Percentiles rank a stretch among this genome's conserved stretches.
These are phyloP conservation scores for Botrytis aclada DNA, from an alignment of 2,329 filamentous ascomycete genomes.

Conservation along the genomic window DNA sequence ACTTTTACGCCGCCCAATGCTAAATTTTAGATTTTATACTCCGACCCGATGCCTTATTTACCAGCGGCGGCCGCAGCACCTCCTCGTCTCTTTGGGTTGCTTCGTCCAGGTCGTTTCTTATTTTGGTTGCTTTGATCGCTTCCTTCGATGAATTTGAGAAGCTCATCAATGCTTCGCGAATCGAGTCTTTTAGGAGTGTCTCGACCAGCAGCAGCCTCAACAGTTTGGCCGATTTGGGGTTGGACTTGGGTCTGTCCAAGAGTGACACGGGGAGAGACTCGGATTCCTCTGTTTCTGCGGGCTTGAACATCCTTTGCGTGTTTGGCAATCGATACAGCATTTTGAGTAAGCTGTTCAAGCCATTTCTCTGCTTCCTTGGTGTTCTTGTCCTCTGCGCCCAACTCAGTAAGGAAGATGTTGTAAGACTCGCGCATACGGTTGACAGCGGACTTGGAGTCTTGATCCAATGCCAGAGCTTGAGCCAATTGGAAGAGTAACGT, in stretches of 20 bases:
- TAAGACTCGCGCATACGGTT: slow-evolving; percentile 94
- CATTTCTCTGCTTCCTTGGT: slow-evolving; percentile 97
- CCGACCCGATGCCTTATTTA: slow-evolving; percentile 15
- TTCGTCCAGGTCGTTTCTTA: slow-evolving; percentile 56
- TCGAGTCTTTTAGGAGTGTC: slow-evolving; percentile 51
- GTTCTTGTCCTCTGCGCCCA: slow-evolving; percentile 90
- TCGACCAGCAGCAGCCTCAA: slow-evolving; percentile 44
- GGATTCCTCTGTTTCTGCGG: slow-evolving; percentile 67
- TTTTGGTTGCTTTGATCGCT: slow-evolving; percentile 49
- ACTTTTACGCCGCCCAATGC: slow-evolving; percentile 19
- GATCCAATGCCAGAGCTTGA: slow-evolving; percentile 91
- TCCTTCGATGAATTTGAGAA: slow-evolving; percentile 93
- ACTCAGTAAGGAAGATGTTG: slow-evolving; percentile 85
- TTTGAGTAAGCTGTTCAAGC: slow-evolving; percentile 94
- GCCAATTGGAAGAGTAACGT: slow-evolving; percentile 96
- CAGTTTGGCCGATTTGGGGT: slow-evolving; percentile 59
- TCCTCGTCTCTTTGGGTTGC: slow-evolving; percentile 56
- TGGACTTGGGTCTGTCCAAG: slow-evolving; percentile 57
- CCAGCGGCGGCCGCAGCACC: slow-evolving; percentile 22
- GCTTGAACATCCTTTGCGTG: slow-evolving; percentile 84
- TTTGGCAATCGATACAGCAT: slow-evolving; percentile 90
- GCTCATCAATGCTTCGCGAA: slow-evolving; percentile 83
- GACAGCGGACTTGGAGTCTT: slow-evolving; percentile 88
- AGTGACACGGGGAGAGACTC: slow-evolving; percentile 60
- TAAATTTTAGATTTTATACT: slow-evolving; percentile 9